Evolutionary conservation across 139 green algal genomes (phyloP), one percentile per base, ranked within the genome.

Genomic region (Volvox reticuliferus): DNA sequence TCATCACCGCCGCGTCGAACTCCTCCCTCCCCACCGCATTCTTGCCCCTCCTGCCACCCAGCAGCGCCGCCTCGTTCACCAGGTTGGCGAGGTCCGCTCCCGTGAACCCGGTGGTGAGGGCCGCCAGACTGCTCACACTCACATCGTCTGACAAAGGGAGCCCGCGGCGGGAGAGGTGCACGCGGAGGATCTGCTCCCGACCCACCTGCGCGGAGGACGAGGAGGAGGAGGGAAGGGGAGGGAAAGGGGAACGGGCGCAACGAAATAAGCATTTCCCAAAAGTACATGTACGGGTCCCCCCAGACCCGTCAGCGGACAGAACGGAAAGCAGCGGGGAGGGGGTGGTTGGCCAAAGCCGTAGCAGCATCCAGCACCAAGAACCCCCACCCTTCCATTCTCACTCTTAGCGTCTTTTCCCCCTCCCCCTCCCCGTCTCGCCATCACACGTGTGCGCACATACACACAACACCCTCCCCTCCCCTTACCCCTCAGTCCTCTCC

Each of bases 81-180:
- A 96, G 86, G 91, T 98, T 98, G 37, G 95, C 96, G 79, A 98
- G 89, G 93, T 98, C 96, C 44, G 96, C 96, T 19, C 96, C 96
- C 1, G 95, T 97, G 93, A 97, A 97, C 68, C 96, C 96, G 32
- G 94, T 96, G 33, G 96, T 97, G 61, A 88, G 77, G n/a, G 86
- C 68, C 2, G 95, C 94, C 30, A 97, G 87, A 20, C 32, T 28
- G 26, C 61, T 12, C 14, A 91, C 55, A 0, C 12, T 65, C 55
- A 95, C 94, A 61, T 96, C 94, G 32, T 79, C 77, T 35, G 78
- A 78, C 44, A 97, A 89, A 20, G 94, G 93, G 88, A 98, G 91
- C 12, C 93, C 91, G 3, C 94, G 93, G 26, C 94, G 94, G 73
- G 94, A 61, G 18, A 97, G 92, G 93, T 98, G 96, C 62, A 94